Conservation (phyloP, 2,329 filamentous ascomycete species). For the Boeremia lycopersici region DNA sequence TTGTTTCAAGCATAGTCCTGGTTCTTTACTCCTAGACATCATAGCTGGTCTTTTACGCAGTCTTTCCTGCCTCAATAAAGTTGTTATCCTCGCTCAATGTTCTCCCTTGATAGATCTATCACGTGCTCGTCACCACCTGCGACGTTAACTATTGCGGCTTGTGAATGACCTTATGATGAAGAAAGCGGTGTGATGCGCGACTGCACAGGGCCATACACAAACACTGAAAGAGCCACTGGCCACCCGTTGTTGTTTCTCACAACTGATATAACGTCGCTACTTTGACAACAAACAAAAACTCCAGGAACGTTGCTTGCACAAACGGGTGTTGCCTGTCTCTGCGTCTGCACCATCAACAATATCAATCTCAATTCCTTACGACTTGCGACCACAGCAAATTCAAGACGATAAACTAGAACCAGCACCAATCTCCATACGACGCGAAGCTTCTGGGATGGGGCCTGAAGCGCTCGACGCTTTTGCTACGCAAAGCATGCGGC, state of each 20-base stretch:
- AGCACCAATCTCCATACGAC: background rate
- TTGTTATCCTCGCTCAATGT: background rate
- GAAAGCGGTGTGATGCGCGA: no score
- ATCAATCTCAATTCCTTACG: background rate
- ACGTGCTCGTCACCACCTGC: background rate
- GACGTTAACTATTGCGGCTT: background rate
- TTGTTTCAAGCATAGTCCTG: background rate
- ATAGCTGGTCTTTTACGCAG: slow-evolving; percentile 4
- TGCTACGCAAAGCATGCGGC: slow-evolving; percentile 24
- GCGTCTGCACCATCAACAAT: no score
- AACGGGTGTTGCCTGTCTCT: no score
- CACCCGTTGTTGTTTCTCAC: background rate
- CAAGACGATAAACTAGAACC: background rate
- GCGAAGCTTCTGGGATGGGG: slow-evolving; percentile 14
- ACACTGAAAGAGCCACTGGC: background rate
- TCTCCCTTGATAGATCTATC: background rate
- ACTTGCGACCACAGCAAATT: background rate
- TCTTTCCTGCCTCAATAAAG: background rate
- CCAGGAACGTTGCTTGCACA: no score
- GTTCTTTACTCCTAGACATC: background rate
- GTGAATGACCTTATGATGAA: no score
- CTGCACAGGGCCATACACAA: background rate
- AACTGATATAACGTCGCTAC: background rate
- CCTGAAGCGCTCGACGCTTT: slow-evolving; percentile 25
- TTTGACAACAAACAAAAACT: background rate